Evolutionary conservation across 768 basidiomycete species (phyloP).

Genomic region (Phanerochaete sordida): DNA sequence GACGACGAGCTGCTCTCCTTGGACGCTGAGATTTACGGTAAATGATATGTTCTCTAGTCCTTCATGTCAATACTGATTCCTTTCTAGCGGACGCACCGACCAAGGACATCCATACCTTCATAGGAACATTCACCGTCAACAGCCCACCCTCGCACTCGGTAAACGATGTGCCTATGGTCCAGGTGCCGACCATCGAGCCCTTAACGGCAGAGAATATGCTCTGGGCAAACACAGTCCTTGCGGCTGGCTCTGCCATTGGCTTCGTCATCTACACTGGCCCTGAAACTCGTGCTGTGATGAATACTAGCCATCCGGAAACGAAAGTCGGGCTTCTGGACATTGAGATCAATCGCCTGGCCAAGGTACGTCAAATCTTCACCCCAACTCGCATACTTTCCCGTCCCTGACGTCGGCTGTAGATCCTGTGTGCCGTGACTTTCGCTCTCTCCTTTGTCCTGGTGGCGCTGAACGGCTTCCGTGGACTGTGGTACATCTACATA

Average conservation of each 20-base stretch:
- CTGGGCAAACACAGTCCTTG: slow-evolving; percentile 97
- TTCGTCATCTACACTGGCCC: slow-evolving; percentile 93
- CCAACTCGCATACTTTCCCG: not conserved
- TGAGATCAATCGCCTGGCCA: slow-evolving; percentile 94
- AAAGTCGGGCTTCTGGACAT: slow-evolving; percentile 90
- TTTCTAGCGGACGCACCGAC: slow-evolving; percentile 83
- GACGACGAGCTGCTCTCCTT: slow-evolving; percentile 52
- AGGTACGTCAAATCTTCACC: too few relatives aligned
- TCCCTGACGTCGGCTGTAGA: slow-evolving; percentile 42
- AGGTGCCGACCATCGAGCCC: slow-evolving; percentile 60
- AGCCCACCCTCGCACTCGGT: slow-evolving; percentile 34
- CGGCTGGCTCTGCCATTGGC: slow-evolving; percentile 90
- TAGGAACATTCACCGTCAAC: slow-evolving; percentile 86
- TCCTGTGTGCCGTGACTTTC: slow-evolving; percentile 92
- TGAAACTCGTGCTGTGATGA: slow-evolving; percentile 97
- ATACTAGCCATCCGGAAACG: slow-evolving; percentile 94
- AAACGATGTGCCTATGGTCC: slow-evolving; percentile 35
- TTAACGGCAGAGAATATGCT: slow-evolving; percentile 94
- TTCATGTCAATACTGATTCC: slow-evolving; percentile 6
- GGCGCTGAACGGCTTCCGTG: slow-evolving; percentile 93
- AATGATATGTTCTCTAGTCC: slow-evolving; percentile 22
- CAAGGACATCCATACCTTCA: slow-evolving; percentile 94
- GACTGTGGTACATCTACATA: slow-evolving; percentile 94
- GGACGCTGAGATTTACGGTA: slow-evolving; percentile 90
- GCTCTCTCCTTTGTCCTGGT: slow-evolving; percentile 88